Conservation (phyloP, 768 basidiomycete genomes). For the Dioszegia aurantiaca region DNA sequence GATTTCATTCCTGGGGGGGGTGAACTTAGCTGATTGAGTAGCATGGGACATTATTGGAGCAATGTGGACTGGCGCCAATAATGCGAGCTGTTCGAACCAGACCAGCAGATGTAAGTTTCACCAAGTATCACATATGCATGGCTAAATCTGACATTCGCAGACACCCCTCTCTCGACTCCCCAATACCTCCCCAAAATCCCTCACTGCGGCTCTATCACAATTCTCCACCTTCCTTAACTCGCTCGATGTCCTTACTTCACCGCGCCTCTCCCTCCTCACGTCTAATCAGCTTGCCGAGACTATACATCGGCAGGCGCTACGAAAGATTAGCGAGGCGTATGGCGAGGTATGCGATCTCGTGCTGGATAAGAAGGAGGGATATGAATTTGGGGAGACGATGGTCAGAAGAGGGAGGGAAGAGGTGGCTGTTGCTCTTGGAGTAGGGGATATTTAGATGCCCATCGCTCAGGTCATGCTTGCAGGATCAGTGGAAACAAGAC, state of each 20-base stretch:
- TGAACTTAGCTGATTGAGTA: slow-evolving; percentile 21
- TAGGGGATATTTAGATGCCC: slow-evolving; percentile 9
- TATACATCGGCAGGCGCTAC: slow-evolving; percentile 74
- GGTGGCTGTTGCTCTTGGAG: slow-evolving; percentile 44
- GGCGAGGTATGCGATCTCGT: slow-evolving; percentile 71
- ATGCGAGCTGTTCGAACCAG: slow-evolving; percentile 51
- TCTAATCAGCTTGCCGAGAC: slow-evolving; percentile 64
- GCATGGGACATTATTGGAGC: slow-evolving; percentile 53
- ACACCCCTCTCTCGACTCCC: slow-evolving; percentile 75
- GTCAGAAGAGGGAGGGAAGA: slow-evolving; percentile 61
- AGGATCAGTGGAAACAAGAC: no score
- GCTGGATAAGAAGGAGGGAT: slow-evolving; percentile 69
- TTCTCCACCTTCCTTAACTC: slow-evolving; percentile 86
- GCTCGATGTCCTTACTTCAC: slow-evolving; percentile 69
- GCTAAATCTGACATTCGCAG: slow-evolving; percentile 48
- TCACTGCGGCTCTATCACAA: slow-evolving; percentile 61
- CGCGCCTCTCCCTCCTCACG: slow-evolving; percentile 71
- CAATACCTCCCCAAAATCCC: slow-evolving; percentile 62
- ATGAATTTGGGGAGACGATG: slow-evolving; percentile 85
- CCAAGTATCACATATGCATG: not conserved
- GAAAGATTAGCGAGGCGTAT: slow-evolving; percentile 69
- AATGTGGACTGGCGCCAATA: slow-evolving; percentile 55
- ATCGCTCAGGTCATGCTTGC: no score
- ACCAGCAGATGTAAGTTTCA: slow-evolving; percentile 49
- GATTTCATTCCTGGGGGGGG: not conserved